phyloP scores from a whole-genome alignment of 2,329 filamentous ascomycete genomes.

The Nothophoma quercina region DNA sequence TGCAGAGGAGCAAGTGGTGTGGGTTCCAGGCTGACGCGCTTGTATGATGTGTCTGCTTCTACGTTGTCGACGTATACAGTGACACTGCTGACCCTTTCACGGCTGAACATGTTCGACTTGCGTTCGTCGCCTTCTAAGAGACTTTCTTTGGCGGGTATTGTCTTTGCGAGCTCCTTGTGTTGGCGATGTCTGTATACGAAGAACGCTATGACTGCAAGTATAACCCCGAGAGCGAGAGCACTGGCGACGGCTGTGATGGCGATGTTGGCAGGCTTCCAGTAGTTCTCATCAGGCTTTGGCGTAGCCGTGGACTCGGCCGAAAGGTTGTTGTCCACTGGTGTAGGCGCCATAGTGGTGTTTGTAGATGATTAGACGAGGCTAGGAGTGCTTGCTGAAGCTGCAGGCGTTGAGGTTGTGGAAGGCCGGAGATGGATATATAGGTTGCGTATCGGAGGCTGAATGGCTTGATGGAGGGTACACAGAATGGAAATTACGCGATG shows the following conservation, averaged over 20 bases:
- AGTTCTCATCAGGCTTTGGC: slow-evolving; percentile 20
- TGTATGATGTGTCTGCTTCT: slow-evolving; percentile 26
- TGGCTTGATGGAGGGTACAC: slow-evolving; percentile 16
- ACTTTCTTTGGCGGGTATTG: slow-evolving; percentile 30
- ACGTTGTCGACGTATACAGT: slow-evolving; percentile 39
- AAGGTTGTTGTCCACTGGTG: slow-evolving; percentile 28
- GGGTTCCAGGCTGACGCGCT: slow-evolving; percentile 33
- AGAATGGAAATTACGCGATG: slow-evolving; percentile 26
- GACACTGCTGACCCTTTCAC: slow-evolving; percentile 37
- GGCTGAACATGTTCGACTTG: slow-evolving; percentile 45
- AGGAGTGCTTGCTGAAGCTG: neutral
- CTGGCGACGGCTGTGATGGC: slow-evolving; percentile 35
- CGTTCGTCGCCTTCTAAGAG: slow-evolving; percentile 41
- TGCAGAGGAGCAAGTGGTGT: slow-evolving; percentile 38
- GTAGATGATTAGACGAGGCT: neutral
- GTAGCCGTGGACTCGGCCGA: slow-evolving; percentile 16
- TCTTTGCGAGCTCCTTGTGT: slow-evolving; percentile 34
- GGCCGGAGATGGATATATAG: slow-evolving; percentile 8
- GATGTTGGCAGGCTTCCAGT: slow-evolving; percentile 39
- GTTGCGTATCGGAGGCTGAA: slow-evolving; percentile 14
- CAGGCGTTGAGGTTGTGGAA: neutral
- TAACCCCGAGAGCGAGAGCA: slow-evolving; percentile 31
- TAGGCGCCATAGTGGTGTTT: slow-evolving; percentile 34
- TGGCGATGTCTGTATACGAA: slow-evolving; percentile 31
- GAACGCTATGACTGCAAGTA: slow-evolving; percentile 30